These are phyloP conservation scores for Simplicillium sp. DNA, from an alignment of 2,329 filamentous ascomycete species.

Conservation along the genomic window DNA sequence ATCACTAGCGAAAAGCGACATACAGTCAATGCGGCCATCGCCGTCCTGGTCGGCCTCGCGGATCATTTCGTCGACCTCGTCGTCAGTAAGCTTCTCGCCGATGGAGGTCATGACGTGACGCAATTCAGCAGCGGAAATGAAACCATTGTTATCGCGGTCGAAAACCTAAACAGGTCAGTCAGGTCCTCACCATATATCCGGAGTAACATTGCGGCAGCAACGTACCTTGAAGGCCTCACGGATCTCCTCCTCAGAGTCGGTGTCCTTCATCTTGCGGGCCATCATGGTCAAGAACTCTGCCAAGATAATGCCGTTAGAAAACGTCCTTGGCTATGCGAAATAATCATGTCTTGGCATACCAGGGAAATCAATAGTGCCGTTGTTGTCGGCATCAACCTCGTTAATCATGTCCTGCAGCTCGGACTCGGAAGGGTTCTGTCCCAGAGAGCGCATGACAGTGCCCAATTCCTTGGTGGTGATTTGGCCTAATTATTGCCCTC, in stretches of 20 bases:
- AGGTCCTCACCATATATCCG: not conserved
- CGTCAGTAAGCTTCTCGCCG: slow-evolving; percentile 82
- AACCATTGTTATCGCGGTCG: slow-evolving; percentile 85
- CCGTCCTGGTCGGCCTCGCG: slow-evolving; percentile 84
- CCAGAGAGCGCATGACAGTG: slow-evolving; percentile 83
- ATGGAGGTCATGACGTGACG: slow-evolving; percentile 90
- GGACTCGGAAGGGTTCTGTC: slow-evolving; percentile 83
- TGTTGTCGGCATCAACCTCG: slow-evolving; percentile 87
- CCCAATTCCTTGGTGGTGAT: slow-evolving; percentile 88
- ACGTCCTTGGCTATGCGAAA: too few species aligned
- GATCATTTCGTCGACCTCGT: slow-evolving; percentile 91
- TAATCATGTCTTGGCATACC: slow-evolving; percentile 42
- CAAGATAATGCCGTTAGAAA: not conserved
- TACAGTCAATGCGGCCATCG: slow-evolving; percentile 83
- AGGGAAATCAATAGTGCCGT: slow-evolving; percentile 85
- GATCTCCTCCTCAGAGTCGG: slow-evolving; percentile 84
- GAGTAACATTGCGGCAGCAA: not conserved
- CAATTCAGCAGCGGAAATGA: slow-evolving; percentile 80
- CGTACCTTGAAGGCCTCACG: slow-evolving; percentile 76
- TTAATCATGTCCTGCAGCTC: slow-evolving; percentile 93
- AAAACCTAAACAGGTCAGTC: slow-evolving; percentile 45
- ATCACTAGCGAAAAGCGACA: slow-evolving; percentile 18
- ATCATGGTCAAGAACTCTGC: slow-evolving; percentile 87
- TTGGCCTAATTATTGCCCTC: slow-evolving; percentile 49
- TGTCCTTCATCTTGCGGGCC: slow-evolving; percentile 92